Conservation (phyloP, 495 filamentous ascomycete species). For the Trichoderma parareesei region DNA sequence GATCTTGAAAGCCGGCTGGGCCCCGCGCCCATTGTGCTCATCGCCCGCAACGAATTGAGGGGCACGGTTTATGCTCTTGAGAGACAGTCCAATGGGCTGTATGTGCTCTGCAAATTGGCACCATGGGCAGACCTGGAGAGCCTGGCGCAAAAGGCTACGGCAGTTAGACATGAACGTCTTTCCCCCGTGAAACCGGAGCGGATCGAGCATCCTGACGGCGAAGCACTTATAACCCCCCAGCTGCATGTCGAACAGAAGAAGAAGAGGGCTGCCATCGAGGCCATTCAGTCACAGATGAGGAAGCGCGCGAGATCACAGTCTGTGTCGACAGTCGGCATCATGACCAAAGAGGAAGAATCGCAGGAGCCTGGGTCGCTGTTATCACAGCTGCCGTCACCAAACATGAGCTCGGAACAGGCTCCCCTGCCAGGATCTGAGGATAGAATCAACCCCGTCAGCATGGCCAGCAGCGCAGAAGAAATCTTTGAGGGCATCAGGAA, state of each 20-base stretch:
- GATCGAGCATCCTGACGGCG: slow-evolving; percentile 11
- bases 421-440: slow-evolving; percentile 12
- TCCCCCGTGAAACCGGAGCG: slow-evolving; percentile 10
- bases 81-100: slow-evolving; percentile 55
- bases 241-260: slow-evolving; percentile 39
- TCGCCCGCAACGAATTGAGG: slow-evolving; percentile 53
- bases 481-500: slow-evolving; percentile 59
- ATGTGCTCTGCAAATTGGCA: slow-evolving; percentile 62
- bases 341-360: slow-evolving; percentile 5
- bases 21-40: slow-evolving; percentile 49
- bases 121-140: slow-evolving; percentile 51
- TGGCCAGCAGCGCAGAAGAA: slow-evolving; percentile 36
- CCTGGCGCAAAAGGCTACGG: slow-evolving; percentile 34
- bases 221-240: slow-evolving; percentile 25
- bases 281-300: slow-evolving; percentile 40
- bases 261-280: slow-evolving; percentile 43
- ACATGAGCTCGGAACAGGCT: neutral
- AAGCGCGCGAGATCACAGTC: slow-evolving; percentile 26
- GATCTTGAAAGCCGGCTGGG: slow-evolving; percentile 48
- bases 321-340: slow-evolving; percentile 12
- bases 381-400: neutral
- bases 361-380: neutral
- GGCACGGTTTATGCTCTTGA: slow-evolving; percentile 64
- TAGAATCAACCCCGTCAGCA: neutral
- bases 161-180: slow-evolving; percentile 26